Evolutionary conservation across 2,329 filamentous ascomycete species (phyloP).

Genomic region (Karstenula rhodostoma): DNA sequence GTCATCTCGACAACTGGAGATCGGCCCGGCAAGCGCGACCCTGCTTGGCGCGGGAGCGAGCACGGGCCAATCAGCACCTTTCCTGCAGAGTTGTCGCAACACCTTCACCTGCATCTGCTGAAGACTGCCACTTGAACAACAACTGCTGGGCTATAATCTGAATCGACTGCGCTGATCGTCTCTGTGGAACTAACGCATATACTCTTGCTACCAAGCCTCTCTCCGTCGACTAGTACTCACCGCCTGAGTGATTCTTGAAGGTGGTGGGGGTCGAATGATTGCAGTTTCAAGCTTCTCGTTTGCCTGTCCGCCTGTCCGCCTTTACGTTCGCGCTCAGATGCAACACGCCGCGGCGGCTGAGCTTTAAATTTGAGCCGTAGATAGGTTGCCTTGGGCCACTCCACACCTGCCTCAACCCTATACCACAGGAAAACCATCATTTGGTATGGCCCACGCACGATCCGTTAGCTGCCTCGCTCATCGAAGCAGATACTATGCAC

Average conservation of each 20-base stretch:
- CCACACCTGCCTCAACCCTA: not conserved
- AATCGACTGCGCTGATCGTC: not conserved
- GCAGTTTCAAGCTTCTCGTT: not conserved
- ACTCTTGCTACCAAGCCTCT: not conserved
- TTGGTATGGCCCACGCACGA: not conserved
- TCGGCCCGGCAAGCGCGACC: conserved; percentile 1
- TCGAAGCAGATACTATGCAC: conserved; percentile 13
- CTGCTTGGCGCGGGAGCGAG: not conserved
- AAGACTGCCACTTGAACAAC: not conserved
- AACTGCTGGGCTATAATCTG: not conserved
- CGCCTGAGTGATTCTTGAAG: not conserved
- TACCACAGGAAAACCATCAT: not conserved
- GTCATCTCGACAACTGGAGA: conserved; percentile 4
- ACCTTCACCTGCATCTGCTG: not conserved
- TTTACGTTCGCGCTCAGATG: not conserved
- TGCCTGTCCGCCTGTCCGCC: not conserved
- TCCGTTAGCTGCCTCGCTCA: conserved; percentile 18
- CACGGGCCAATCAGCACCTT: not conserved
- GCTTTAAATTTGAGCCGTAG: not conserved
- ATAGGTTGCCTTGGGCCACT: not conserved
- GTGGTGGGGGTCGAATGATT: not conserved
- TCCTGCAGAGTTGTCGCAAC: not conserved
- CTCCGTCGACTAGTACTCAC: not conserved
- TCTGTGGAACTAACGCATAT: not conserved
- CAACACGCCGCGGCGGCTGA: not conserved